Evolutionary conservation across 1,284 basidiomycete species (phyloP).

Genomic region (Takashimella tepidaria): DNA sequence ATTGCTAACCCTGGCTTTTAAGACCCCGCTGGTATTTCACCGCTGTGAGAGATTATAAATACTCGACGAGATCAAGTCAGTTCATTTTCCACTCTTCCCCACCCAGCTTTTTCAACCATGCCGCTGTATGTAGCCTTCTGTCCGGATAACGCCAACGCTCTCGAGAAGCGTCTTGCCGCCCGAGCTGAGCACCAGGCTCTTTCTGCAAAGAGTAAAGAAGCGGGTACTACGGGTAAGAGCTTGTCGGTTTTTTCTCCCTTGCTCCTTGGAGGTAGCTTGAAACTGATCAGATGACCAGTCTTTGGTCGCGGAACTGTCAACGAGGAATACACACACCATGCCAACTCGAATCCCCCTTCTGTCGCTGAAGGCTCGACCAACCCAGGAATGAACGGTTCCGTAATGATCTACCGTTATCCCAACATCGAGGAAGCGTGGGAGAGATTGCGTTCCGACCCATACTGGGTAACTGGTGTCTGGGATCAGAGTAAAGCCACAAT

Average conservation of each 20-base stretch:
- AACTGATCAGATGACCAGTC: constrained; percentile 8
- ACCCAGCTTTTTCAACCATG: too few relatives aligned
- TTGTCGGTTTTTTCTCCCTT: neutral
- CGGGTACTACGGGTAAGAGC: constrained; percentile 11
- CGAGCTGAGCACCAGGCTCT: constrained; percentile 30
- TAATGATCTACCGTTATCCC: constrained; percentile 38
- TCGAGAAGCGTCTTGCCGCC: constrained; percentile 36
- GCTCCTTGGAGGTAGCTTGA: neutral
- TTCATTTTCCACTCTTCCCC: too few relatives aligned
- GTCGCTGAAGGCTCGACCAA: constrained; percentile 10
- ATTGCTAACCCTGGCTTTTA: too few relatives aligned
- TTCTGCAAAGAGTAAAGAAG: constrained; percentile 14
- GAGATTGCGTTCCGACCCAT: constrained; percentile 40
- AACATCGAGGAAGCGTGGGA: constrained; percentile 35
- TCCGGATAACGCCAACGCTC: constrained; percentile 40
- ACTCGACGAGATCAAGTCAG: too few relatives aligned
- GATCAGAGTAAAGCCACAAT: constrained; percentile 36
- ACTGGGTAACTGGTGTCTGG: constrained; percentile 46
- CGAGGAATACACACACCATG: constrained; percentile 7
- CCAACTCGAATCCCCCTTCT: constrained; percentile 6
- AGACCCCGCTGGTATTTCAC: too few relatives aligned
- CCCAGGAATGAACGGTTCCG: constrained; percentile 35
- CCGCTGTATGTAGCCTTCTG: constrained; percentile 37
- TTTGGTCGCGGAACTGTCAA: constrained; percentile 21
- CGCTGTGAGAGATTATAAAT: too few relatives aligned